These are phyloP conservation scores for Xylaria cubensis DNA, from an alignment of 495 filamentous ascomycete genomes.

Conservation along the genomic window DNA sequence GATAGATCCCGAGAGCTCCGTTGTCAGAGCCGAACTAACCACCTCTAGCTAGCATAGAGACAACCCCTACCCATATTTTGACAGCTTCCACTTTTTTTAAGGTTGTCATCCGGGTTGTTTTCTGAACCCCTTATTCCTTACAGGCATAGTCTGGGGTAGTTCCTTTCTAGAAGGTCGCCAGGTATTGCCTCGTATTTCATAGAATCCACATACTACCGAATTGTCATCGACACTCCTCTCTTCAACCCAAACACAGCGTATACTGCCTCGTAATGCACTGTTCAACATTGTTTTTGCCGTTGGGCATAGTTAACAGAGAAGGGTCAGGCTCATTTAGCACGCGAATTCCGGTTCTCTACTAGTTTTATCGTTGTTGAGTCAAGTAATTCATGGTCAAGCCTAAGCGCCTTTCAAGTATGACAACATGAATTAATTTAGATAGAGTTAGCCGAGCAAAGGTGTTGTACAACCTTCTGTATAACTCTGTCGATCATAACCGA, in stretches of 20 bases:
- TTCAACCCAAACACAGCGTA: neutral
- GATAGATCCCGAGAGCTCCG: neutral
- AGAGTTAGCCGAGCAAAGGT: neutral
- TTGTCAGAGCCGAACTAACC: neutral
- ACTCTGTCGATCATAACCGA: neutral
- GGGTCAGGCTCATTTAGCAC: neutral
- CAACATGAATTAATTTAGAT: neutral
- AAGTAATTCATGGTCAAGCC: neutral
- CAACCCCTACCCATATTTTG: neutral
- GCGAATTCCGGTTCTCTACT: neutral
- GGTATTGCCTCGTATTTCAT: neutral
- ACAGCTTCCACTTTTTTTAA: neutral
- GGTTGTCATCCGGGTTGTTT: neutral
- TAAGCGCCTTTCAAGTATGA: neutral
- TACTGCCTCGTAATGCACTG: neutral
- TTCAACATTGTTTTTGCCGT: neutral
- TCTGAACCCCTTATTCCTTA: neutral
- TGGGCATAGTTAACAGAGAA: neutral
- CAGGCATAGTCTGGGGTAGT: slow-evolving; percentile 1
- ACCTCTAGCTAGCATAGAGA: neutral
- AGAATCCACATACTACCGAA: neutral
- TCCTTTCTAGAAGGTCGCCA: neutral
- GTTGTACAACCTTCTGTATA: neutral
- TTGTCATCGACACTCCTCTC: slow-evolving; percentile 8
- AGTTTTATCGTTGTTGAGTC: neutral